Conservation (phyloP, 1,284 basidiomycete species). For the Cutaneotrichosporon sp. region DNA sequence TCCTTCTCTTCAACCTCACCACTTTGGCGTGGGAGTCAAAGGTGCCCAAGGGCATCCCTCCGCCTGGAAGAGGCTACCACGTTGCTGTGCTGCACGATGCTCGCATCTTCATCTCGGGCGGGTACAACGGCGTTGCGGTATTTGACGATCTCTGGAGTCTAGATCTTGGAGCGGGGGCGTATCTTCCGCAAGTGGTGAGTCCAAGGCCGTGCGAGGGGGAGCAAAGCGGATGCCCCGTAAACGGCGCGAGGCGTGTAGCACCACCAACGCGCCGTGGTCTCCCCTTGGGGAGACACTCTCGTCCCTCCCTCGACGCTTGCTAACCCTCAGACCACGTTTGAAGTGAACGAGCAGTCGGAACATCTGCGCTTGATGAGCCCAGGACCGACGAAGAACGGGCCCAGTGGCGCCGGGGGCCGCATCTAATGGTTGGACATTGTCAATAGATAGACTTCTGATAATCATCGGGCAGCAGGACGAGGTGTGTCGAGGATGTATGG, state of each 20-base stretch:
- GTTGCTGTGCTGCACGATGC: slow-evolving; percentile 74
- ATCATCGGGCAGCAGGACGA: too few relatives aligned
- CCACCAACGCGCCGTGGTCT: too few relatives aligned
- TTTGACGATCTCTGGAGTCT: slow-evolving; percentile 80
- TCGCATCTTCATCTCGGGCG: slow-evolving; percentile 78
- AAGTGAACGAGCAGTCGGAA: slow-evolving; percentile 37
- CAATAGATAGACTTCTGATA: too few relatives aligned
- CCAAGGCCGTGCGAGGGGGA: too few relatives aligned
- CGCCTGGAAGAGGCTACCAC: slow-evolving; percentile 68
- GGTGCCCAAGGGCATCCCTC: slow-evolving; percentile 59
- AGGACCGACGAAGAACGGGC: not conserved
- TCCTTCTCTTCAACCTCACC: slow-evolving; percentile 83
- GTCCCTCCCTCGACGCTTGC: too few relatives aligned
- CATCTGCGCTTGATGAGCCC: slow-evolving; percentile 8
- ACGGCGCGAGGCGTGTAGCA: too few relatives aligned
- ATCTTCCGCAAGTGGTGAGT: slow-evolving; percentile 74
- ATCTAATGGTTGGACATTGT: not conserved
- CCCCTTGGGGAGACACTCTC: too few relatives aligned
- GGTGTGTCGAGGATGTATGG: too few relatives aligned
- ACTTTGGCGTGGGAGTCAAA: slow-evolving; percentile 53
- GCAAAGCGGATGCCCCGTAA: too few relatives aligned
- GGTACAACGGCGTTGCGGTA: slow-evolving; percentile 73
- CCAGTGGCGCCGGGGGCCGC: not conserved
- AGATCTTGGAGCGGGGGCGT: slow-evolving; percentile 80
- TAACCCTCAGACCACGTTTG: slow-evolving; percentile 38